A percentile compares a stretch with the other conserved stretches of the same genome.
These are phyloP conservation scores for Suillus occidentalis DNA, from an alignment of 768 basidiomycete species.

Conservation along the genomic window DNA sequence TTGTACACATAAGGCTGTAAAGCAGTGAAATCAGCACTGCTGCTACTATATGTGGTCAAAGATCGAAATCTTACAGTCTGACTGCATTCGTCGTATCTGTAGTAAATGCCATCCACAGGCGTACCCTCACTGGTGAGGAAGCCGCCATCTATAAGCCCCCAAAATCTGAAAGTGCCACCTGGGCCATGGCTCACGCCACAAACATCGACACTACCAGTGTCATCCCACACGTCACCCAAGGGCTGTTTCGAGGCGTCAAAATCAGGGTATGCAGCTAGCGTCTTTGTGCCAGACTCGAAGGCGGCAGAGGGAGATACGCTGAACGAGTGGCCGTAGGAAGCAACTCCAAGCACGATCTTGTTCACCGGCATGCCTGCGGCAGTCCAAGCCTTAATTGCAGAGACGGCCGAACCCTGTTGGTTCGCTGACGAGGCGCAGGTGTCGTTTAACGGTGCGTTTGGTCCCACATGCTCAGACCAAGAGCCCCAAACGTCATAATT, in stretches of 20 bases:
- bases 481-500: constrained; percentile 63
- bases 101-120: constrained; percentile 45
- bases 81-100: constrained; percentile 63
- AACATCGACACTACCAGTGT: constrained; percentile 44
- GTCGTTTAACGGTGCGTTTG: constrained; percentile 82
- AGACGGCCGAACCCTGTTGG: constrained; percentile 71
- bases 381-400: constrained; percentile 72
- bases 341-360: constrained; percentile 78
- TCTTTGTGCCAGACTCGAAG: constrained; percentile 33
- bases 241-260: constrained; percentile 47
- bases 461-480: constrained; percentile 57
- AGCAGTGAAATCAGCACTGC: constrained; percentile 35
- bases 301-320: constrained; percentile 39
- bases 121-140: constrained; percentile 40
- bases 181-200: constrained; percentile 51
- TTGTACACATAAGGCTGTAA: constrained; percentile 63
- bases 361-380: constrained; percentile 68
- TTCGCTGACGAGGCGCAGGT: constrained; percentile 61
- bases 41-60: constrained; percentile 41
- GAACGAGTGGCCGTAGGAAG: constrained; percentile 81
- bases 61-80: constrained; percentile 51
- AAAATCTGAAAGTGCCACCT: constrained; percentile 58
- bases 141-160: constrained; percentile 57
- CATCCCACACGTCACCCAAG: constrained; percentile 60
- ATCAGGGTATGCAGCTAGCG: constrained; percentile 46